phyloP scores from a whole-genome alignment of 371 early-diverging fungal genomes.

The Mucor lusitanicus region DNA sequence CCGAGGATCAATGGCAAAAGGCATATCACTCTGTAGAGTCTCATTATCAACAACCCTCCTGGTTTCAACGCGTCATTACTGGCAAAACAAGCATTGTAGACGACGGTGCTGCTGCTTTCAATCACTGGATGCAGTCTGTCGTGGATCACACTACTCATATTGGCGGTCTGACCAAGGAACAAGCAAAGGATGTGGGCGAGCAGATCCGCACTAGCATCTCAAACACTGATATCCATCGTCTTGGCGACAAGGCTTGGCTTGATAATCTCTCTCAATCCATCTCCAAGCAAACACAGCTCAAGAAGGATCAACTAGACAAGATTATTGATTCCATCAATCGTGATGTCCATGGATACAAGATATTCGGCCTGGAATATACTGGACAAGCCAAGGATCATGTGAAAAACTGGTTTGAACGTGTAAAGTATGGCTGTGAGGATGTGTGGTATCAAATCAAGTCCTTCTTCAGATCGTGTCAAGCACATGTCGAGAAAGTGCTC shows the following conservation, averaged over 20 bases:
- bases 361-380: conserved; percentile 22
- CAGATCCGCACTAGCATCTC: conserved; percentile 7
- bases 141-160: neutral
- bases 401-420: conserved; percentile 5
- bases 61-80: conserved; percentile 27
- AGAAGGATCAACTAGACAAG: conserved; percentile 17
- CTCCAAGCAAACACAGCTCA: conserved; percentile 13
- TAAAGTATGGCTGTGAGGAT: neutral
- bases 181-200: conserved; percentile 12
- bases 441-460: neutral
- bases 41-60: conserved; percentile 11
- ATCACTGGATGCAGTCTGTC: conserved; percentile 16
- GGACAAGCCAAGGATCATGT: conserved; percentile 8
- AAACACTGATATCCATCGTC: conserved; percentile 13
- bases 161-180: conserved; percentile 16
- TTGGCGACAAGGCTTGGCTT: conserved; percentile 24
- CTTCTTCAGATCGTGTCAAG: neutral
- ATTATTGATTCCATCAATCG: conserved; percentile 19
- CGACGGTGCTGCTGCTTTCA: conserved; percentile 16
- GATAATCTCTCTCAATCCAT: conserved; percentile 10
- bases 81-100: conserved; percentile 23
- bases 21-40: conserved; percentile 12
- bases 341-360: conserved; percentile 17
- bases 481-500: neutral
- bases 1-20: conserved; percentile 28